These are phyloP conservation scores for Blastobotrys ciferrii DNA, from an alignment of 1,139 yeast genomes.

Conservation along the genomic window DNA sequence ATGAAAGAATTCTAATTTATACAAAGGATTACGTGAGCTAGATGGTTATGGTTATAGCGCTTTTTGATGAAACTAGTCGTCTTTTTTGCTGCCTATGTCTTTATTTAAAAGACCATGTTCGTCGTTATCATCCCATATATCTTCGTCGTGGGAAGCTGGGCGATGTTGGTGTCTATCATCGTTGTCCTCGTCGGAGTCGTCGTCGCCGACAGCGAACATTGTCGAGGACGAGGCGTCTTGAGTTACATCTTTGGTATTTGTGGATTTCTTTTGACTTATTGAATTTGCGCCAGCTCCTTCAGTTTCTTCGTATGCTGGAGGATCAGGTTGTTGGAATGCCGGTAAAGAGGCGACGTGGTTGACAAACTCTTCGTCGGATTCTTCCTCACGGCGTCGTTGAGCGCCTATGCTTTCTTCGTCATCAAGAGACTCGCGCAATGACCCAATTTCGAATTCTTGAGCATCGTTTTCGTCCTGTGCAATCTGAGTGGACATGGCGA, in stretches of 20 bases:
- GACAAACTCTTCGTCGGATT: constrained; percentile 15
- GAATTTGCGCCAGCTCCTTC: not conserved
- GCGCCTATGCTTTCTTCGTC: constrained; percentile 32
- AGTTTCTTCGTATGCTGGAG: constrained; percentile 1
- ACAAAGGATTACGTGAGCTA: not conserved
- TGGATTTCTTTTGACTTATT: not conserved
- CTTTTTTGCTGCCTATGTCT: not conserved
- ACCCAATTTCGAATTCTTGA: constrained; percentile 52
- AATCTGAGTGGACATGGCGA: constrained; percentile 91
- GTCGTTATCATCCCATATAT: constrained; percentile 11
- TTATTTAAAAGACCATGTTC: constrained; percentile 4
- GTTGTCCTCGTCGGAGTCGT: constrained; percentile 11
- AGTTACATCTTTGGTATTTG: not conserved
- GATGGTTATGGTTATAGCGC: not conserved
- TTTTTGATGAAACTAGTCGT: not conserved
- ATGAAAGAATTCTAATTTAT: not conserved
- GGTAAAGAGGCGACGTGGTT: constrained; percentile 9
- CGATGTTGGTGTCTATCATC: constrained; percentile 9
- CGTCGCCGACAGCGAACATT: constrained; percentile 18
- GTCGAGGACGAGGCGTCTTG: constrained; percentile 1
- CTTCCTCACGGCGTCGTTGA: constrained; percentile 8
- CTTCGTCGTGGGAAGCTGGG: constrained; percentile 10
- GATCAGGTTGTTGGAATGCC: constrained; percentile 9
- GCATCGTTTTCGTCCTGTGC: constrained; percentile 74
- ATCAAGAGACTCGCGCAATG: constrained; percentile 39